Base-by-base conservation (phyloP, 2,329 filamentous ascomycete species). In the Aspergillus sp. region DNA sequence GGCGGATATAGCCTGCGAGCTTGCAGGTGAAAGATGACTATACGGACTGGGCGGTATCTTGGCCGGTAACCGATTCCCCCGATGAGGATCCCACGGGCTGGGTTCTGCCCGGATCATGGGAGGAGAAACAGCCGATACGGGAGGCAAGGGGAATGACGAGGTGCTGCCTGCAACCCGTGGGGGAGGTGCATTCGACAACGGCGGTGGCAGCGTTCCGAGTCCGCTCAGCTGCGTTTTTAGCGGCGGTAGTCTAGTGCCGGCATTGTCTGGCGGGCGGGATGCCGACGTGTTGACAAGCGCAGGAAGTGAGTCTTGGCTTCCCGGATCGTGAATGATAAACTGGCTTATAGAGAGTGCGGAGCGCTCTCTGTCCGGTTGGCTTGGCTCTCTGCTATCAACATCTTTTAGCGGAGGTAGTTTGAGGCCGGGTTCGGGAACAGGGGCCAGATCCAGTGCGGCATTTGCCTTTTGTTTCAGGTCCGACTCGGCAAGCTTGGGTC, bases 1-100 rank as follows among this genome's bases (percentile, higher is more conserved):
- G 52, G 69, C 72, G 8, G 76, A 74, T 45, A 74, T 61, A 31
- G 76, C 74, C 54, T 76, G 77, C 31, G 71, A 69, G 61, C 74
- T 78, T 52, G 76, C 72, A 22, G 79, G 77, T 4, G 78, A 79
- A 47, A 76, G 67, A 58, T 76, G 73, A 43, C 74, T 72, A 56
- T 72, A 77, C 5, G 78, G 75, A 55, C 73, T 76, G 9, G 71
- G 66, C 9, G 73, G 72, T 8, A 75, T 68, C 49, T 74, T 71
- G 5, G 71, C 70, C 8, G 69, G 72, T 3, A 71, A 74, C 56
- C 70, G 71, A 38, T 67, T 66, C n/a, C 71, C 67, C 22, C 72
- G 71, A 47, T 71, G 71, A 45, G 71, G 72, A 23, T 76, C 73
- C 57, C 70, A 74, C 6, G 60, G 52, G n/a, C 68, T 66, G 13